These are phyloP conservation scores for Salmacisia buchloeana DNA, from an alignment of 1,284 basidiomycete species.

Conservation along the genomic window DNA sequence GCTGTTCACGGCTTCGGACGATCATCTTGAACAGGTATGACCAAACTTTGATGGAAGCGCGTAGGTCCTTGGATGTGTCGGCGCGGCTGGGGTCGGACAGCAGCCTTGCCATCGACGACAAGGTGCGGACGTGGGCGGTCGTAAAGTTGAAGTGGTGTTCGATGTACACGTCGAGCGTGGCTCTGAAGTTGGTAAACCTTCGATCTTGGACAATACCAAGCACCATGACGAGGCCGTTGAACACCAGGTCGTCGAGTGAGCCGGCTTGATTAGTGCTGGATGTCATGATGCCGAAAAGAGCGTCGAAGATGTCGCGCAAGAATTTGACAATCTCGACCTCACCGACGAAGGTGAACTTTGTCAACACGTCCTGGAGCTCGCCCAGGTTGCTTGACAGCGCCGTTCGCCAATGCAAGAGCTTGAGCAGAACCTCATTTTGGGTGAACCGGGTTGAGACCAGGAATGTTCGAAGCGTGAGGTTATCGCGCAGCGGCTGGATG, in stretches of 20 bases:
- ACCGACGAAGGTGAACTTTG: constrained; percentile 83
- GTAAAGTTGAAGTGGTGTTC: constrained; percentile 69
- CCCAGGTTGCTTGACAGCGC: constrained; percentile 60
- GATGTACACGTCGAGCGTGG: constrained; percentile 88
- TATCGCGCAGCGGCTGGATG: constrained; percentile 58
- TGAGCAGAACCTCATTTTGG: constrained; percentile 79
- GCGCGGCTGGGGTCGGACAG: constrained; percentile 67
- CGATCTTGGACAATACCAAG: constrained; percentile 78
- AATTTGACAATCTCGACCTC: constrained; percentile 75
- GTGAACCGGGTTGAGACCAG: constrained; percentile 89
- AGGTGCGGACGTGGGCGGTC: constrained; percentile 37
- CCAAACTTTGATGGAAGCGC: constrained; percentile 91
- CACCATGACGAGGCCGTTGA: constrained; percentile 83
- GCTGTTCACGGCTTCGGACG: constrained; percentile 76
- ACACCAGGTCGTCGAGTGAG: constrained; percentile 79
- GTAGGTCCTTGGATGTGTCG: constrained; percentile 70
- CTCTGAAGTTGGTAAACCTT: constrained; percentile 74
- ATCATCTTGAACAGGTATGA: constrained; percentile 93
- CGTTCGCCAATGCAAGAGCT: constrained; percentile 74
- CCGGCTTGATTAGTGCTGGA: constrained; percentile 68
- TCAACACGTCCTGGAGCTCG: constrained; percentile 65
- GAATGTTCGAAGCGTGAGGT: constrained; percentile 75
- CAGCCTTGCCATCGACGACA: constrained; percentile 71
- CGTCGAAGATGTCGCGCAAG: constrained; percentile 80
- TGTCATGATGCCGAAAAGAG: constrained; percentile 81